These are phyloP conservation scores for Micractinium conductrix DNA, from an alignment of 139 green algal genomes.

Conservation along the genomic window DNA sequence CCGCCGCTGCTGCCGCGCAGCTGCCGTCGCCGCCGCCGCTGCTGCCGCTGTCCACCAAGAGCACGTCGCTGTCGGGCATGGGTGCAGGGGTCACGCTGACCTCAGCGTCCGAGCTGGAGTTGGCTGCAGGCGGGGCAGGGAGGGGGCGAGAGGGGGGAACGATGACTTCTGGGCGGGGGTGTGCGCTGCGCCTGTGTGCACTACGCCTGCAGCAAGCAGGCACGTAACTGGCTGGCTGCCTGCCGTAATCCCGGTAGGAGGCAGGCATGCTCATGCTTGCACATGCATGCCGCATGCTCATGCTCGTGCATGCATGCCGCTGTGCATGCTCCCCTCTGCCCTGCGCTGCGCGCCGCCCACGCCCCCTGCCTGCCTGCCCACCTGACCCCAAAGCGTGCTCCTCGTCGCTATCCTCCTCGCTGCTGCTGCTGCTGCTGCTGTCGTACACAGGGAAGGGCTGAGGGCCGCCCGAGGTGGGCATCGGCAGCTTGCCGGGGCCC, in stretches of 20 bases:
- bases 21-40: background rate
- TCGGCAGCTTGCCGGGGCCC: conserved; percentile 32
- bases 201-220: too few species aligned
- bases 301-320: too few species aligned
- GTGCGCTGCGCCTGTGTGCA: too few species aligned
- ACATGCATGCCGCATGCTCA: too few species aligned
- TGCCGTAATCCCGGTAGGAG: too few species aligned
- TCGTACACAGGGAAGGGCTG: conserved; percentile 28
- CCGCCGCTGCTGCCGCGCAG: background rate
- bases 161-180: too few species aligned
- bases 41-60: background rate
- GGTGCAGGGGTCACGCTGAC: conserved; percentile 28
- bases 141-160: too few species aligned
- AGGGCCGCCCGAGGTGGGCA: background rate
- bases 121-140: background rate
- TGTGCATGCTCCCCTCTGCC: too few species aligned
- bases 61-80: conserved; percentile 7
- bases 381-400: background rate
- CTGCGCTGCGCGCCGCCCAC: too few species aligned
- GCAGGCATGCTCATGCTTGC: too few species aligned
- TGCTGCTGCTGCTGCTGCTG: conserved; percentile 31
- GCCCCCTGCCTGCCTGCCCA: too few species aligned
- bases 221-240: too few species aligned
- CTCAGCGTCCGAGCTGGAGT: conserved; percentile 20
- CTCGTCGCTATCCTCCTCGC: conserved; percentile 10